phyloP scores from a whole-genome alignment of 441 rosid genomes.

The Erysimum pusillum region DNA sequence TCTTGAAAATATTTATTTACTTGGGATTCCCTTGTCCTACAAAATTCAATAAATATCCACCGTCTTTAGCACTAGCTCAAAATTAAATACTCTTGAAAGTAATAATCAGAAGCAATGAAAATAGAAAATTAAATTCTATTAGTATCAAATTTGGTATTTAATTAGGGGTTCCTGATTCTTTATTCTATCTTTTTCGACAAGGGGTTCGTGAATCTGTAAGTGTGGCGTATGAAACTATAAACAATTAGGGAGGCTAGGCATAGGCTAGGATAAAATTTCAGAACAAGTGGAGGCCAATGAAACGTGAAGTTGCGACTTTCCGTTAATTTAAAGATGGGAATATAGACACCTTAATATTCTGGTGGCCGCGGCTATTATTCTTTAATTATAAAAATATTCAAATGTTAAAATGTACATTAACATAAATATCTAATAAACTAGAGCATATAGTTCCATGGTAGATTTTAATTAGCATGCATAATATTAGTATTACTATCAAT shows the following conservation, averaged over 20 bases:
- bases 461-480: neutral
- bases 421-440: neutral
- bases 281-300: slow-evolving; percentile 48
- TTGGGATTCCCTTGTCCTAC: slow-evolving; percentile 24
- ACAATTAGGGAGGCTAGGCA: slow-evolving; percentile 32
- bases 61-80: neutral
- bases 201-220: slow-evolving; percentile 15
- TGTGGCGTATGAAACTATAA: slow-evolving; percentile 23
- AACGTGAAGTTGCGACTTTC: slow-evolving; percentile 32
- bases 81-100: neutral
- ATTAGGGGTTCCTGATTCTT: neutral
- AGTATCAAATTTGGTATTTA: neutral
- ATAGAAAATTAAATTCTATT: neutral
- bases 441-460: neutral
- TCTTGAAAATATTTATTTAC: slow-evolving; percentile 29
- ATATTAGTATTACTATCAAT: neutral
- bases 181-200: neutral
- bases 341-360: slow-evolving; percentile 43
- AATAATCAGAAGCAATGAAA: neutral
- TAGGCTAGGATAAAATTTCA: slow-evolving; percentile 43
- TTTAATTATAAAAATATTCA: neutral
- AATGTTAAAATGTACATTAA: neutral
- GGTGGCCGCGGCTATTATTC: slow-evolving; percentile 26
- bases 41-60: neutral
- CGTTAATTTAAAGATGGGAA: slow-evolving; percentile 28